phyloP scores from a whole-genome alignment of 2,329 filamentous ascomycete genomes.

The Claviceps africana region DNA sequence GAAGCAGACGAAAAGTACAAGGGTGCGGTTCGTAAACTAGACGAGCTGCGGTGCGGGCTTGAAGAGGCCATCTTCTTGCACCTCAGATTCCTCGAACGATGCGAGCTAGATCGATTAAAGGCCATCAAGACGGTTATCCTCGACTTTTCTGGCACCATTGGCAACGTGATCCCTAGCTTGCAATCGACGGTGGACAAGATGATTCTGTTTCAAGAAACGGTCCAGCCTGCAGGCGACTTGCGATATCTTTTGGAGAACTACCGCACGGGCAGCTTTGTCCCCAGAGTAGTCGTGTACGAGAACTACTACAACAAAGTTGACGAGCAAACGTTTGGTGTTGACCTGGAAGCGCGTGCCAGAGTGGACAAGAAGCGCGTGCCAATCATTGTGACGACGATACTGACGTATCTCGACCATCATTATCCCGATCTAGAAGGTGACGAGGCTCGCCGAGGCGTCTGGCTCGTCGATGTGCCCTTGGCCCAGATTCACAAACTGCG shows the following conservation, averaged over 20 bases:
- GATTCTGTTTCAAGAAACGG: slow-evolving; percentile 97
- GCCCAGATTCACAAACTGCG: slow-evolving; percentile 74
- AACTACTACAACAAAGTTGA: slow-evolving; percentile 99
- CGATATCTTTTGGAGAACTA: slow-evolving; percentile 95
- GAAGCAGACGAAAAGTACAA: slow-evolving; percentile 95
- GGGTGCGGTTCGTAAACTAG: slow-evolving; percentile 67
- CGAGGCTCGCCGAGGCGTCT: slow-evolving; percentile 80
- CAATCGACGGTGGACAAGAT: slow-evolving; percentile 96
- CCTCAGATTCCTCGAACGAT: slow-evolving; percentile 90
- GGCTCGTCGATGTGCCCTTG: slow-evolving; percentile 85
- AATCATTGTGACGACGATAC: slow-evolving; percentile 75
- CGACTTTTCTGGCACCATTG: slow-evolving; percentile 92
- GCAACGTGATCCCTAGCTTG: slow-evolving; percentile 92
- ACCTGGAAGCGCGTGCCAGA: slow-evolving; percentile 85
- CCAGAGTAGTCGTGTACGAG: slow-evolving; percentile 85
- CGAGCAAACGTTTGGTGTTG: slow-evolving; percentile 94
- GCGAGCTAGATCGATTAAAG: slow-evolving; percentile 88
- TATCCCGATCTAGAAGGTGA: slow-evolving; percentile 97
- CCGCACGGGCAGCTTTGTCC: slow-evolving; percentile 82
- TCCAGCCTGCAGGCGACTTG: slow-evolving; percentile 83
- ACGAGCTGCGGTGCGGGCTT: slow-evolving; percentile 82
- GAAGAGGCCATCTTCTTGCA: slow-evolving; percentile 91
- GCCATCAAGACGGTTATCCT: slow-evolving; percentile 96
- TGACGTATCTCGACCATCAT: slow-evolving; percentile 91
- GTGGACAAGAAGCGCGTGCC: slow-evolving; percentile 94